Evolutionary conservation across 2,329 filamentous ascomycete species (phyloP), one percentile per base, ranked within the genome.

Genomic region (Aureobasidium sp.): DNA sequence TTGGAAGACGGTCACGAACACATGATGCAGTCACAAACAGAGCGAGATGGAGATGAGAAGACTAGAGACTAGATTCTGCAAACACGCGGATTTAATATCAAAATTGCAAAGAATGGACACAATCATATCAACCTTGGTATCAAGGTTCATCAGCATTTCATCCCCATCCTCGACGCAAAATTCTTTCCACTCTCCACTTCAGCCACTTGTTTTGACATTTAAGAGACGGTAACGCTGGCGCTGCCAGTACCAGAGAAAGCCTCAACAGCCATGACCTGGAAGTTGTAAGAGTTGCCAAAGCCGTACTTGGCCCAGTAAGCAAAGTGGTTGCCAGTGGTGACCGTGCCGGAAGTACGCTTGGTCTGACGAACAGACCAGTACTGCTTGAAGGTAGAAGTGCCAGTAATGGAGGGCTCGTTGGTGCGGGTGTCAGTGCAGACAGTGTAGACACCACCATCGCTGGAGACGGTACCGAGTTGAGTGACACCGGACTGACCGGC

Each of bases 361-460:
- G 32, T 67, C 14, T 66, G 68, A 7, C 76, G 72, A 37, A 78
- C 70, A 16, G 74, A 77, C 71, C 72, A 76, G 65, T 74, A 78
- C 67, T 78, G 76, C 29, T 70, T 67, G 64, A 78, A 78, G 6
- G 75, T 78, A 2, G 67, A 64, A 10, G 73, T 76, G 7, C 75
- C 75, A 1, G 66, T 55, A 42, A 78, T 76, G 0, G 74, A 77
- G 5, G 76, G 74, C 39, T 71, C 67, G 59, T 78, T 74, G 45
- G 67, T 67, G 9, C 72, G 76, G 10, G 68, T 66, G 39, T 72
- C 64, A n/a, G 71, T 69, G 64, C 74, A 76, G 61, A 77, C 72
- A 25, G 72, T 64, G 63, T 77, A 77, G 8, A 65, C 70, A 3
- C 65, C 66, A 4, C 74, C 75, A 61, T 77, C 75, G 14, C 67